Evolutionary conservation across 2,329 filamentous ascomycete species (phyloP).

Genomic region (Penicillium italicum): DNA sequence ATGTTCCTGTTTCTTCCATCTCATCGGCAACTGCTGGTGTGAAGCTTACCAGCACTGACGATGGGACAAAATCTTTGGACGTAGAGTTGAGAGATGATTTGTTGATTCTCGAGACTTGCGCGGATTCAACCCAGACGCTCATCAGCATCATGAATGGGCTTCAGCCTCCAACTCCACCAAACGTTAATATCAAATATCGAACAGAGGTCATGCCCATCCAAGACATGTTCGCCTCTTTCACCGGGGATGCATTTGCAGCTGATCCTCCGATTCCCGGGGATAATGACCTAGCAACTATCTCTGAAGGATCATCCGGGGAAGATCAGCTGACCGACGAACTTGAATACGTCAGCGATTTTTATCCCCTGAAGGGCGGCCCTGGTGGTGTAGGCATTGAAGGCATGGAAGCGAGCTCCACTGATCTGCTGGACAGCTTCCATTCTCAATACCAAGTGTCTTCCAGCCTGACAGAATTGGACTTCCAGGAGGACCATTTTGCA

Average conservation of each 20-base stretch:
- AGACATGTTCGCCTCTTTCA: constrained; percentile 86
- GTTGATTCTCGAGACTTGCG: constrained; percentile 88
- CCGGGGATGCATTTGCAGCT: constrained; percentile 70
- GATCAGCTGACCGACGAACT: constrained; percentile 40
- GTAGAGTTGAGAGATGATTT: constrained; percentile 82
- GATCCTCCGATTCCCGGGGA: constrained; percentile 25
- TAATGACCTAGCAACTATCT: constrained; percentile 48
- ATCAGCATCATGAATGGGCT: constrained; percentile 75
- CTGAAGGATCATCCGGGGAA: constrained; percentile 39
- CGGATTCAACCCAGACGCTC: constrained; percentile 92
- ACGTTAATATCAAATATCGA: constrained; percentile 77
- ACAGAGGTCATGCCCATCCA: constrained; percentile 82
- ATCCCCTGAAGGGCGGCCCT: constrained; percentile 43
- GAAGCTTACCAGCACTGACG: constrained; percentile 54
- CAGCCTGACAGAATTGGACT: constrained; percentile 61
- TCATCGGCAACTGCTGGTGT: constrained; percentile 72
- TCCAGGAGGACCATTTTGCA: constrained; percentile 76
- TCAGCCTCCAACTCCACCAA: constrained; percentile 77
- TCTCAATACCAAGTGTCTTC: constrained; percentile 54
- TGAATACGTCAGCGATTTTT: constrained; percentile 56
- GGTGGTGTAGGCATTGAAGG: constrained; percentile 42
- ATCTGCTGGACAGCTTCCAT: constrained; percentile 51
- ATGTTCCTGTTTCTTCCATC: constrained; percentile 80
- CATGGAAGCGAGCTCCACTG: constrained; percentile 32
- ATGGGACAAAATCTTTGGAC: constrained; percentile 65